These are phyloP conservation scores for Endocarpon pusillum DNA, from an alignment of 495 filamentous ascomycete genomes.

Conservation along the genomic window DNA sequence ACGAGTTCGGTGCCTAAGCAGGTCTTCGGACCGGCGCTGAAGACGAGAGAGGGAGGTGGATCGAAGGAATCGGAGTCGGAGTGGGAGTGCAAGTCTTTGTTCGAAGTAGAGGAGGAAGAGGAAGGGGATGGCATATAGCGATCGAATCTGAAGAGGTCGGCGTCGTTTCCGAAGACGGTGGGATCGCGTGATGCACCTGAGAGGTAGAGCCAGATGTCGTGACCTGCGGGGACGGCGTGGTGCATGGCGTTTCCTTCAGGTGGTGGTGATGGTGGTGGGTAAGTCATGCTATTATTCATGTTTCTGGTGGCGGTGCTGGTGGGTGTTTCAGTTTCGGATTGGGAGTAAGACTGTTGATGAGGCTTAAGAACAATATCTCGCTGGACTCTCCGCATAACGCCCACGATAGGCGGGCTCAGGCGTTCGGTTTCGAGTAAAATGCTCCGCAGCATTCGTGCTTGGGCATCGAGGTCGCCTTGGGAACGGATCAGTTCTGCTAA, in stretches of 20 bases:
- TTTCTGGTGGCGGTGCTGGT: neutral
- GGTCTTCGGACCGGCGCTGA: slow-evolving; percentile 13
- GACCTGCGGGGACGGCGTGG: slow-evolving; percentile 10
- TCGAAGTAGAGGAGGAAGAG: too few relatives aligned
- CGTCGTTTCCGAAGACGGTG: slow-evolving; percentile 6
- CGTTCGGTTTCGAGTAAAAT: slow-evolving; percentile 13
- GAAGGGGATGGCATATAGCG: too few relatives aligned
- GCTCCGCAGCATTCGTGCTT: slow-evolving; percentile 4
- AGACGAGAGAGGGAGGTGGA: slow-evolving; percentile 6
- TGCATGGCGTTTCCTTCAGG: too few relatives aligned
- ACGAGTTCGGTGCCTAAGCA: slow-evolving; percentile 12
- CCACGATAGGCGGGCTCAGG: too few relatives aligned
- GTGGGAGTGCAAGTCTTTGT: too few relatives aligned
- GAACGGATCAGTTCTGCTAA: neutral
- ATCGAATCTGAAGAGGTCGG: slow-evolving; percentile 8
- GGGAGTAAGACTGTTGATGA: slow-evolving; percentile 11
- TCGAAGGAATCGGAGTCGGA: neutral
- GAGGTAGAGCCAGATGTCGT: slow-evolving; percentile 17
- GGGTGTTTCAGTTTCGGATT: slow-evolving; percentile 4
- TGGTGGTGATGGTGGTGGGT: too few relatives aligned
- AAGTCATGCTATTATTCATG: too few relatives aligned
- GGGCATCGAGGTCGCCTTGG: neutral
- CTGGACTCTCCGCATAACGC: too few relatives aligned
- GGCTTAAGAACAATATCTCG: too few relatives aligned
- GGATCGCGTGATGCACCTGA: slow-evolving; percentile 12